A percentile compares a stretch with the other conserved stretches of the same genome.
Conservation (phyloP, 331 rosid genomes). For the Pyrus hybrid region DNA sequence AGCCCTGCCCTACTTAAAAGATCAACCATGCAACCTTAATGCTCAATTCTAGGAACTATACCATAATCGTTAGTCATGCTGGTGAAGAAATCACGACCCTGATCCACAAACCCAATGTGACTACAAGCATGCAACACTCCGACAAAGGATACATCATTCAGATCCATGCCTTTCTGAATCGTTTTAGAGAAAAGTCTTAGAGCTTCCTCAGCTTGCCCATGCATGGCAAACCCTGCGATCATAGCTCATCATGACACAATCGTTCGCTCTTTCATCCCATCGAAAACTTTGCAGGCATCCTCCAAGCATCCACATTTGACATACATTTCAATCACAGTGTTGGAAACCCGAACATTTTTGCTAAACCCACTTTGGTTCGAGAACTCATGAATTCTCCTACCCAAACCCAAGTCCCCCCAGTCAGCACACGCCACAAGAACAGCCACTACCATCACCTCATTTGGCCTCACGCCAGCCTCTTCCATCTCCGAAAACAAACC, state of each 20-base stretch:
- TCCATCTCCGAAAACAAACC: constrained; percentile 27
- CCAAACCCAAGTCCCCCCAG: constrained; percentile 34
- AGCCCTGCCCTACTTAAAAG: constrained; percentile 40
- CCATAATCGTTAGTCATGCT: constrained; percentile 28
- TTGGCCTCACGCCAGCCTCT: constrained; percentile 24
- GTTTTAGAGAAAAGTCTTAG: constrained; percentile 21
- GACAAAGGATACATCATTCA: constrained; percentile 26
- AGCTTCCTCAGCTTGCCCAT: constrained; percentile 40
- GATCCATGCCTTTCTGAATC: constrained; percentile 20
- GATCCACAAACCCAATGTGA: constrained; percentile 32
- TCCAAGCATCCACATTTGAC: constrained; percentile 43
- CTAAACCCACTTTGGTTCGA: constrained; percentile 8
- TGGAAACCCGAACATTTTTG: constrained; percentile 17
- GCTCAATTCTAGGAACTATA: constrained; percentile 32
- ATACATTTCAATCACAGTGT: constrained; percentile 35
- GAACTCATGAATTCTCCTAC: constrained; percentile 26
- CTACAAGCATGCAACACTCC: constrained; percentile 46
- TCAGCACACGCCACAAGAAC: constrained; percentile 35
- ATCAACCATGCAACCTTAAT: constrained; percentile 48
- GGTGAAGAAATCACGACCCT: constrained; percentile 31
- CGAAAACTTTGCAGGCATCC: constrained; percentile 21
- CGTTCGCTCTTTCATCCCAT: constrained; percentile 19
- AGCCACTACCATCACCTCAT: constrained; percentile 34
- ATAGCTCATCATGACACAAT: constrained; percentile 41
- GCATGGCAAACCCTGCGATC: constrained; percentile 37